Base-by-base conservation (phyloP, 2,329 filamentous ascomycete genomes). In the Beauveria asiatica region DNA sequence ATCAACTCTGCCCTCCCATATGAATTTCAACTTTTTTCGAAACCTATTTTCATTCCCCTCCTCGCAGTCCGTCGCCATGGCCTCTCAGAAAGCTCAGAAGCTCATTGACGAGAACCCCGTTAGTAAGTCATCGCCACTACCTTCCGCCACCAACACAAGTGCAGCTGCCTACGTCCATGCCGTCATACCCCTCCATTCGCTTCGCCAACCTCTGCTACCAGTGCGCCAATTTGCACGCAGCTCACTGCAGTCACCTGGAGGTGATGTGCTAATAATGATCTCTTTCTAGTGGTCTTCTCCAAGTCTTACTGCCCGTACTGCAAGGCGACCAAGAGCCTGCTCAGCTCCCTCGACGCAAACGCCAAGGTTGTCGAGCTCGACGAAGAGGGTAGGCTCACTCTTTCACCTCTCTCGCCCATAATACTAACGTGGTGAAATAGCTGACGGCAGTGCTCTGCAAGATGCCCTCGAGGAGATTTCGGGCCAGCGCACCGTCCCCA, bases 231-330 rank as follows among this genome's bases (percentile, higher is more conserved):
- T 16, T 13, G 13, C 13, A 16, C 13, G 33, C 33, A 37, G 33
- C 13, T 37, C 33, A 37, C 33, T 16, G 33, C 11, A 37, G 33
- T 37, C 33, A 37, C 33, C 45, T 37, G 33, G 5, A 41, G 3
- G 13, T 5, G n/a, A 6, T 8, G 19, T 48, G 37, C 46, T 44
- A 41, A 50, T 9, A 13, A 9, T 5, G 9, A 1, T 16, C 30
- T 19, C 11, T 11, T 30, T 25, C 6, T 55, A 90, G 89, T 94
- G 69, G 90, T 99, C 73, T 99, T 99, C 83, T 92, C 88, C 77
- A 99, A 99, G 81, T 90, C 88, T 17, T 96, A 91, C 80, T 99
- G 94, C 83, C 92, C 92, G 13, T 95, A 96, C 83, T 97, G 93
- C 83, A 81, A 77, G 61, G 80, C 86, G 62, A 85, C 88, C 67